Base-by-base conservation (phyloP, 768 basidiomycete genomes). In the Sarcodon sp. region DNA sequence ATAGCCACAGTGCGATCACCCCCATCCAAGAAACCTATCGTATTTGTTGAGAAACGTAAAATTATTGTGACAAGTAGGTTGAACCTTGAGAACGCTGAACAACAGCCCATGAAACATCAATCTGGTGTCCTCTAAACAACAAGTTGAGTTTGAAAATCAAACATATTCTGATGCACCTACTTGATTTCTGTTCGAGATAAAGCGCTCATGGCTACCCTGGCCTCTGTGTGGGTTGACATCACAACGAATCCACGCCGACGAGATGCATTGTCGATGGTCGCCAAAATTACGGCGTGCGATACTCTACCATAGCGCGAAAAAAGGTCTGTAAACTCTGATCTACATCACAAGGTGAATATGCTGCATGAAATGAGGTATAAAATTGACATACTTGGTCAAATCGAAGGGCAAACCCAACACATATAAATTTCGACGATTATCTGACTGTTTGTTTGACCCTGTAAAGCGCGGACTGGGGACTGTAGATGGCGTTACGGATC, bases 31-130 rank as follows among this genome's bases (percentile, higher is more conserved):
- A 87, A 87, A 16, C 84, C 86, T 87, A 51, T 4, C 10, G 7
- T 31, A 7, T 8, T 36, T 13, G 47, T 51, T 43, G 47, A 37
- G 53, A 32, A 51, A n/a, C n/a, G n/a, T 47, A 46, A 13, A 35
- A 48, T 44, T 35, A 8, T 34, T 46, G 13, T 44, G 46, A 43
- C 27, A 3, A 43, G 8, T 36, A 35, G 21, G 21, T 53, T 49
- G 15, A 33, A 83, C 85, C 86, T 71, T 83, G 79, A 52, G 86
- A 89, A 41, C 86, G 83, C 54, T 89, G 86, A 35, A 89, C 86
- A 18, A 89, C 86, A 13, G 86, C 87, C 86, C 86, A 89, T 6
- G 86, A 87, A 46, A 89, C 75, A 58, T 89, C 86, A 43, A 89
- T 75, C 15, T 72, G 69, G 56, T 87, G 80, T 6, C 85, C 83